A percentile compares a stretch with the other conserved stretches of the same genome.
Evolutionary conservation across 352 stramenopile species (phyloP).

Genomic region (Phytophthora idaei): DNA sequence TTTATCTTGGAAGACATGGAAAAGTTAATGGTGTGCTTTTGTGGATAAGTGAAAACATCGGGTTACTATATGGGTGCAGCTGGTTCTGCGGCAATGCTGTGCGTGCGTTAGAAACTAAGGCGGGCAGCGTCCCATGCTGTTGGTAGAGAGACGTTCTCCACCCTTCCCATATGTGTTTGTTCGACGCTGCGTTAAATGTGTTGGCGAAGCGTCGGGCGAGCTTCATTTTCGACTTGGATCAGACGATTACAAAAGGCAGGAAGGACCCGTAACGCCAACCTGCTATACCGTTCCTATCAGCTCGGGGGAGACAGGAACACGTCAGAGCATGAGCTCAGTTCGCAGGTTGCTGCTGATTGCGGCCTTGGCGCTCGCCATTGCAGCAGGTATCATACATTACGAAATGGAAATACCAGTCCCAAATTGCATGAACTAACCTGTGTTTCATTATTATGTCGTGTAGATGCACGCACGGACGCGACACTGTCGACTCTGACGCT

Average conservation of each 20-base stretch:
- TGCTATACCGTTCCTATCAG: slow-evolving; percentile 11
- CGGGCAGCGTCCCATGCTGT: slow-evolving; percentile 11
- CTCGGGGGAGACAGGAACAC: slow-evolving; percentile 3
- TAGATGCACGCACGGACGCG: slow-evolving; percentile 21
- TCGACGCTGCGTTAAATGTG: background rate
- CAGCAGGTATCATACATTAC: slow-evolving; percentile 16
- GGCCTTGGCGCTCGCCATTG: slow-evolving; percentile 20
- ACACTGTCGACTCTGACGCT: slow-evolving; percentile 24
- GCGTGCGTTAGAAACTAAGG: slow-evolving; percentile 16
- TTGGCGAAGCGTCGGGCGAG: slow-evolving; percentile 15
- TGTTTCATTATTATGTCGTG: background rate
- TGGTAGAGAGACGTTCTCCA: slow-evolving; percentile 28
- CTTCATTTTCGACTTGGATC: slow-evolving; percentile 37
- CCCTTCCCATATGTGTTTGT: slow-evolving; percentile 14
- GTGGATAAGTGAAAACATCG: slow-evolving; percentile 30
- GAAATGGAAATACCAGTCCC: background rate
- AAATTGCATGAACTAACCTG: background rate
- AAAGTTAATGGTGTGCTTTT: slow-evolving; percentile 14
- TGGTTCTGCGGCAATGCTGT: slow-evolving; percentile 28
- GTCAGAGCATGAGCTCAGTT: slow-evolving; percentile 29
- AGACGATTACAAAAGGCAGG: slow-evolving; percentile 28
- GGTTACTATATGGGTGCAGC: slow-evolving; percentile 25
- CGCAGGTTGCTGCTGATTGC: slow-evolving; percentile 26
- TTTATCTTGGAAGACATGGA: slow-evolving; percentile 25
- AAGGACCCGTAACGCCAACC: slow-evolving; percentile 12